Evolutionary conservation across 1,284 basidiomycete species (phyloP).

Genomic region (Cryptococcus sp.): DNA sequence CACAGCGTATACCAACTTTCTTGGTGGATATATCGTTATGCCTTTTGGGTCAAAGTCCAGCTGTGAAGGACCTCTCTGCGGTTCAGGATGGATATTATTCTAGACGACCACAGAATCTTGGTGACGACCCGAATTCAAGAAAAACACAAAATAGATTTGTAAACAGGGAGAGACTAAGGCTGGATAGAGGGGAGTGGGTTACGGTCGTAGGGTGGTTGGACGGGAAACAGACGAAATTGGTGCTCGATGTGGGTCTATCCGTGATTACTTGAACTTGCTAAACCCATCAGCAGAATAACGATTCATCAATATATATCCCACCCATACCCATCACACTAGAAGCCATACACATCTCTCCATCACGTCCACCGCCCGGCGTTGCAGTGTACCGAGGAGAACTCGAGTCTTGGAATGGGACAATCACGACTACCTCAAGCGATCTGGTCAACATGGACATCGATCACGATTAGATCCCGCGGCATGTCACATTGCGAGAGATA

Average conservation of each 20-base stretch:
- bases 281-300: slow-evolving; percentile 1
- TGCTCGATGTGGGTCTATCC: too few relatives aligned
- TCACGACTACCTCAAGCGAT: background rate
- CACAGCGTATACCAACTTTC: slow-evolving; percentile 9
- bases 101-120: background rate
- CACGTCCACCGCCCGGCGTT: slow-evolving; percentile 11
- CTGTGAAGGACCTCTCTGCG: slow-evolving; percentile 10
- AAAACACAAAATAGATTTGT: background rate
- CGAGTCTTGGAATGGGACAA: background rate
- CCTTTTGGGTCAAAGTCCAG: slow-evolving; percentile 20
- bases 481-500: background rate
- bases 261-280: background rate
- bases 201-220: slow-evolving; percentile 32
- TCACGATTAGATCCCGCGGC: background rate
- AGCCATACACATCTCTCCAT: slow-evolving; percentile 22
- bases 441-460: background rate
- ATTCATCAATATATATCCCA: slow-evolving; percentile 3
- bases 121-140: background rate
- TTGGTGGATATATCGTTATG: slow-evolving; percentile 21
- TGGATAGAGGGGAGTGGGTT: slow-evolving; percentile 26
- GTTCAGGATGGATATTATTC: background rate
- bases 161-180: slow-evolving; percentile 16
- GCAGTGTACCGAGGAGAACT: background rate
- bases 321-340: slow-evolving; percentile 22
- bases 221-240: slow-evolving; percentile 3